These are phyloP conservation scores for Chaetomium globosum DNA, from an alignment of 2,329 filamentous ascomycete species.

Conservation along the genomic window DNA sequence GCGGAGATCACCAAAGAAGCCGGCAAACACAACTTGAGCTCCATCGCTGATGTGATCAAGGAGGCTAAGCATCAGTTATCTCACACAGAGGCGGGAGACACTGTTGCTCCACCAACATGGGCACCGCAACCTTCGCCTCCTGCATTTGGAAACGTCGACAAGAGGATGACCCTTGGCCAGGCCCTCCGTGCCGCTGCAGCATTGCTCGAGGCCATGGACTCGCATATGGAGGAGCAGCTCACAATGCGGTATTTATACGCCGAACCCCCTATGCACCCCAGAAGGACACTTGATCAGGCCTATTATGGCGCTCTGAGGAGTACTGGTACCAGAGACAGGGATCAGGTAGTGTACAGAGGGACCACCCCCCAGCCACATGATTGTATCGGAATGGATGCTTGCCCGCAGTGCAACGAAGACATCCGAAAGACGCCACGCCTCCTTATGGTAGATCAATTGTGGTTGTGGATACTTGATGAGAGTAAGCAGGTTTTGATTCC, in stretches of 20 bases:
- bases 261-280: slow-evolving; percentile 46
- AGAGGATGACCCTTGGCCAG: slow-evolving; percentile 35
- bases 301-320: slow-evolving; percentile 39
- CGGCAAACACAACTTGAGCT: slow-evolving; percentile 22
- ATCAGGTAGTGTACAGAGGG: slow-evolving; percentile 48
- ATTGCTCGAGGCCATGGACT: slow-evolving; percentile 44
- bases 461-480: slow-evolving; percentile 42
- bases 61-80: slow-evolving; percentile 30
- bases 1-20: slow-evolving; percentile 37
- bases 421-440: slow-evolving; percentile 37
- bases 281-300: slow-evolving; percentile 52
- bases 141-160: not conserved
- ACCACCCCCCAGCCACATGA: slow-evolving; percentile 39
- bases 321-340: slow-evolving; percentile 47
- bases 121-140: not conserved
- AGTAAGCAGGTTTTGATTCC: slow-evolving; percentile 5
- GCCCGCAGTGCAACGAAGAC: slow-evolving; percentile 37
- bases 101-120: slow-evolving; percentile 8
- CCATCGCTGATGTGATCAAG: slow-evolving; percentile 30
- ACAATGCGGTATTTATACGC: slow-evolving; percentile 42
- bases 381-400: slow-evolving; percentile 28
- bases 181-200: slow-evolving; percentile 42
- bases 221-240: slow-evolving; percentile 43
- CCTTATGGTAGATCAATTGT: slow-evolving; percentile 43
- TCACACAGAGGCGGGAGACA: slow-evolving; percentile 23